Evolutionary conservation across 345 rosid genomes (phyloP), one percentile per base, ranked within the genome.

Genomic region (Linum tenue): DNA sequence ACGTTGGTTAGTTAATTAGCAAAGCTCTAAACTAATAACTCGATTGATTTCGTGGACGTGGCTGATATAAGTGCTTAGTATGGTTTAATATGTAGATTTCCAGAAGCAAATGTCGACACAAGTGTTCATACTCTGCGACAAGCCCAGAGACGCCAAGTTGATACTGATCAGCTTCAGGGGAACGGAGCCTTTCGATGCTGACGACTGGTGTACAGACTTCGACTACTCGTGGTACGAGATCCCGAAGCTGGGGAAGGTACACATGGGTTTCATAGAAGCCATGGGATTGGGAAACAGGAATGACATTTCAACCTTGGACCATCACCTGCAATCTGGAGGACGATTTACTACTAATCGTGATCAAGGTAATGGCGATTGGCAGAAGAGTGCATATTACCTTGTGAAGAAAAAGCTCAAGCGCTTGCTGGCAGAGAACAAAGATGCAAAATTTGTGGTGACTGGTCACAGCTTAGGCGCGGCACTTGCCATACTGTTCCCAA

Each of bases 391-490:
- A 2, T 90, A 86, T 64, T 82, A 81, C 53, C 68, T 59, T 0
- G 94, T 89, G 64, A 81, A 73, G 42, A 61, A 64, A 44, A 76
- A 77, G 78, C 87, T 90, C 56, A 81, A 76, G 77, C 72, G 69
- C 71, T 77, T 88, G 71, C 83, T 92, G 35, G 63, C 64, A 22
- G 83, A 84, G 75, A 86, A 89, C 79, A 76, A 72, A 64, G 82
- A 87, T 51, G 96, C 94, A 0, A 77, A 84, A 64, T 87, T 83
- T 59, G 69, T 88, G 4, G 86, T 88, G 68, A 85, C 96, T 0
- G 96, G 94, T 16, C 96, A 92, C 55, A 90, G 96, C 79, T 83
- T 87, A 56, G 97, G 94, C 3, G 97, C 90, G 2, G 97, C 96
- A 2, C 88, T 92, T 3, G 97, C 96, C 2, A 76, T 86, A 57